Evolutionary conservation across 306 rosid genomes (phyloP).

Genomic region (Nissolia schottii): DNA sequence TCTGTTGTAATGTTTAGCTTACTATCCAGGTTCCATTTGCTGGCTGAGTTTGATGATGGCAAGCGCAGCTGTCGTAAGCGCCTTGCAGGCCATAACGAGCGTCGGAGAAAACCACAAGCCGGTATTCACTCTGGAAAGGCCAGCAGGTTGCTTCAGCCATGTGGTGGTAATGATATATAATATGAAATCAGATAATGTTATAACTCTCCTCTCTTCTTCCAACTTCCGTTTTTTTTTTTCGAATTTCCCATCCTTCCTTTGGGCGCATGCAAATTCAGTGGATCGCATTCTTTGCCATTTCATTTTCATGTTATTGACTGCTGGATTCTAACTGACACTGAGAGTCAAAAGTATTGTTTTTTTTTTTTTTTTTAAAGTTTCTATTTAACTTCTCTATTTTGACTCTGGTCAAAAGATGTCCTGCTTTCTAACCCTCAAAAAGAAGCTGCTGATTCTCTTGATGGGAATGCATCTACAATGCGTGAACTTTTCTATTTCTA

Average conservation of each 20-base stretch:
- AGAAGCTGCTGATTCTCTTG: background rate
- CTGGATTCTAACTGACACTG: background rate
- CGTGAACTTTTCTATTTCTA: background rate
- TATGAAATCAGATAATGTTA: background rate
- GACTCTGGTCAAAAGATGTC: background rate
- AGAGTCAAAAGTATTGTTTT: background rate
- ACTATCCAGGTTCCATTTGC: conserved; percentile 79
- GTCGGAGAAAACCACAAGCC: conserved; percentile 79
- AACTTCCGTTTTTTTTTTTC: background rate
- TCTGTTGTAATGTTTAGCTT: conserved; percentile 32
- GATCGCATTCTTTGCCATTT: conserved; percentile 8
- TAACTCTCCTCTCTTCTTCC: background rate
- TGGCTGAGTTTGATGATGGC: conserved; percentile 86
- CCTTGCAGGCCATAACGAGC: conserved; percentile 91
- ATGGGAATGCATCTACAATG: background rate
- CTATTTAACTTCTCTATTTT: background rate
- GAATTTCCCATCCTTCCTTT: background rate
- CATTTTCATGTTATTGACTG: background rate
- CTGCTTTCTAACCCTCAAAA: background rate
- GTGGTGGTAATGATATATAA: conserved; percentile 44
- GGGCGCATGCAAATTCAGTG: background rate
- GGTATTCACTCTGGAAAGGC: conserved; percentile 48
- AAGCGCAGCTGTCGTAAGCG: conserved; percentile 96
- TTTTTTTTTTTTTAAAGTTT: background rate
- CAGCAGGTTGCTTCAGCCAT: conserved; percentile 64